phyloP scores from a whole-genome alignment of 768 basidiomycete genomes.

The Mycena pura region DNA sequence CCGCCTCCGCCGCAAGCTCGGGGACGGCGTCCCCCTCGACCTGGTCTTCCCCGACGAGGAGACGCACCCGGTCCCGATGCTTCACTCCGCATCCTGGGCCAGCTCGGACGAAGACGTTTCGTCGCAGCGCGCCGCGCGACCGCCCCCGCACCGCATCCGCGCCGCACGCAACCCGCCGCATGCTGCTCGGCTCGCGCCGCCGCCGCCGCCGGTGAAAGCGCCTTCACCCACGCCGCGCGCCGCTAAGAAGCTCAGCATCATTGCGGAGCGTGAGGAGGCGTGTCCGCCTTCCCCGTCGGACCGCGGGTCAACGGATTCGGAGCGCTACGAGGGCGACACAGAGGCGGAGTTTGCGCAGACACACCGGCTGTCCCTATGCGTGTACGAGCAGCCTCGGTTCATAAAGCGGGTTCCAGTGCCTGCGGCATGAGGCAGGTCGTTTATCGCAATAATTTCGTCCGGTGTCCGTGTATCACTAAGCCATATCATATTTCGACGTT shows the following conservation, averaged over 20 bases:
- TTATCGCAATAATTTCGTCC: too few relatives aligned
- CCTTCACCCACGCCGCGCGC: conserved; percentile 4
- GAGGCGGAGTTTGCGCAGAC: conserved; percentile 10
- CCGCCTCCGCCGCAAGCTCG: conserved; percentile 64
- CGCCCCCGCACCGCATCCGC: conserved; percentile 16
- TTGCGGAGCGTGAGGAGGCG: conserved; percentile 21
- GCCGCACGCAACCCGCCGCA: conserved; percentile 21
- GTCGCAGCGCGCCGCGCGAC: background rate
- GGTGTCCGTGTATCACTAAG: too few relatives aligned
- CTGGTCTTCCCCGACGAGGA: conserved; percentile 59
- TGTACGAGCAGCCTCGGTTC: conserved; percentile 9
- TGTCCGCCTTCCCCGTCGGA: background rate
- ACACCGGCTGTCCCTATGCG: conserved; percentile 4
- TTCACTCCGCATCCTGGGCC: background rate
- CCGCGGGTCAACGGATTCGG: conserved; percentile 17
- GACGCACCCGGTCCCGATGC: conserved; percentile 5
- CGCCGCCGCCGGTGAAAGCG: conserved; percentile 5
- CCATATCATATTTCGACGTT: conserved; percentile 3
- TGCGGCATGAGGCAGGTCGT: background rate
- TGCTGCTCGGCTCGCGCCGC: conserved; percentile 4
- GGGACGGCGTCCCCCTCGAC: conserved; percentile 65
- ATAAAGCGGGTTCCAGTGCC: conserved; percentile 22
- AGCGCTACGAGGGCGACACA: conserved; percentile 21
- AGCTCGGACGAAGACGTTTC: conserved; percentile 18
- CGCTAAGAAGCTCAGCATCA: conserved; percentile 26